Evolutionary conservation across 2,329 filamentous ascomycete species (phyloP), one percentile per base, ranked within the genome.

Genomic region (Fusarium decemcellulare): DNA sequence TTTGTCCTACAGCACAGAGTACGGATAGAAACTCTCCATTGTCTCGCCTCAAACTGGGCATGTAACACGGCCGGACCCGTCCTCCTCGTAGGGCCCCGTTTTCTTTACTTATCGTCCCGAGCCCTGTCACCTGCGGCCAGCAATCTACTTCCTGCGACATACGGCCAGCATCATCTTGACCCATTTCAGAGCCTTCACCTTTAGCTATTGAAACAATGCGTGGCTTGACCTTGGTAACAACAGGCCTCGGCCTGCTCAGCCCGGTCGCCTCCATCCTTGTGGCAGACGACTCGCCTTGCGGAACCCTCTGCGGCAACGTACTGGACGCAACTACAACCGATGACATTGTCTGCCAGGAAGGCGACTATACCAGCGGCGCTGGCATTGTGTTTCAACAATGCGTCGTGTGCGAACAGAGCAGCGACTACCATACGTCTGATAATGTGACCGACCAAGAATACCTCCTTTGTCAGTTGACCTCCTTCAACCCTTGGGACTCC

Each of bases 341-440:
- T 56, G 86, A 88, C 66, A 77, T 89, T 42, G 81, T 83, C 43
- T 90, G 87, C 76, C 69, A 78, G 4, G 80, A 85, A 36, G 67
- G 67, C 44, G 74, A 74, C 18, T 86, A 85, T 66, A 72, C 68
- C 2, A 78, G 75, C 8, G 76, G 81, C 1, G 68, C 78, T 5
- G 87, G 86, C 8, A 78, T 81, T n/a, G 81, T 88, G 42, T 88
- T 84, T 67, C 76, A 86, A 70, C 78, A 79, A 18, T 90, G 88
- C 70, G 74, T 89, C 46, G 74, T 80, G 39, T 90, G 88, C 76
- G 82, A 90, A 70, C 72, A 84, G 30, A 75, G 72, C 2, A 91
- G 89, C 76, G 76, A 78, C 6, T 88, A 80, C 14, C 85, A 66
- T n/a, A 71, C 77, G 2, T 77, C 72, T 7, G 74, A 79, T 16